These are phyloP conservation scores for Rhamnella rubrinervis DNA, from an alignment of 331 rosid species.

Conservation along the genomic window DNA sequence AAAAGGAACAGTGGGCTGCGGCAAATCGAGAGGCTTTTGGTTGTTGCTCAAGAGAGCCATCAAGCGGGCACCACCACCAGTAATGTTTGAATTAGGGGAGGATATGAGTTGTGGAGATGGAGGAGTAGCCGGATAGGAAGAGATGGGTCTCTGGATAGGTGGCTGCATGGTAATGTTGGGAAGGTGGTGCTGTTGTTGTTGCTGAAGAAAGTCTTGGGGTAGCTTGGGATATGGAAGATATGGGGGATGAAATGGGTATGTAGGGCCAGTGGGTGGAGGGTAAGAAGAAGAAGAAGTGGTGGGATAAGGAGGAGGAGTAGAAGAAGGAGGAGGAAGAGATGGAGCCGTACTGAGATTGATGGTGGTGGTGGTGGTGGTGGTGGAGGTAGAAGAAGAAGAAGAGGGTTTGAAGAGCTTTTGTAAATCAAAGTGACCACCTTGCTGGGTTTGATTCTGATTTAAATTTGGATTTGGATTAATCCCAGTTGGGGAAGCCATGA, in stretches of 20 bases:
- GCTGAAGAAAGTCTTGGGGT: conserved; percentile 26
- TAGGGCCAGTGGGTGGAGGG: conserved; percentile 67
- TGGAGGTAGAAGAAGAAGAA: conserved; percentile 32
- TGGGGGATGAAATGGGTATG: conserved; percentile 33
- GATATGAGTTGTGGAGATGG: conserved; percentile 32
- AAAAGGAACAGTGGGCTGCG: background rate
- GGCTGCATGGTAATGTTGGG: conserved; percentile 28
- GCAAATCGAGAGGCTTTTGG: conserved; percentile 12
- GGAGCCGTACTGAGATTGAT: conserved; percentile 22
- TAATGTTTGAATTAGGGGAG: conserved; percentile 44
- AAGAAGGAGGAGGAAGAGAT: conserved; percentile 17
- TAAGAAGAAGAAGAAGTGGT: conserved; percentile 39
- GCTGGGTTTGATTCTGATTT: conserved; percentile 52
- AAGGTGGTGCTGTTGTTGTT: conserved; percentile 1
- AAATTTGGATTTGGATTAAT: conserved; percentile 1
- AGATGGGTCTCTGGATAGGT: conserved; percentile 44
- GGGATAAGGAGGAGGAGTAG: conserved; percentile 23
- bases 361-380: conserved; percentile 16
- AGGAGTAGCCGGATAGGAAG: conserved; percentile 46
- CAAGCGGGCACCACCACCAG: conserved; percentile 70
- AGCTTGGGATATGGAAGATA: conserved; percentile 23
- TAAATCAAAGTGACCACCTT: conserved; percentile 47
- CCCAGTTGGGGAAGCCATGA: conserved; percentile 55
- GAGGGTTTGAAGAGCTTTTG: conserved; percentile 66
- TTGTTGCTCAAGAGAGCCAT: conserved; percentile 46